A percentile compares a stretch with the other conserved stretches of the same genome.
phyloP scores from a whole-genome alignment of 371 early-diverging fungal genomes.

The Rhizomucor pusillus region DNA sequence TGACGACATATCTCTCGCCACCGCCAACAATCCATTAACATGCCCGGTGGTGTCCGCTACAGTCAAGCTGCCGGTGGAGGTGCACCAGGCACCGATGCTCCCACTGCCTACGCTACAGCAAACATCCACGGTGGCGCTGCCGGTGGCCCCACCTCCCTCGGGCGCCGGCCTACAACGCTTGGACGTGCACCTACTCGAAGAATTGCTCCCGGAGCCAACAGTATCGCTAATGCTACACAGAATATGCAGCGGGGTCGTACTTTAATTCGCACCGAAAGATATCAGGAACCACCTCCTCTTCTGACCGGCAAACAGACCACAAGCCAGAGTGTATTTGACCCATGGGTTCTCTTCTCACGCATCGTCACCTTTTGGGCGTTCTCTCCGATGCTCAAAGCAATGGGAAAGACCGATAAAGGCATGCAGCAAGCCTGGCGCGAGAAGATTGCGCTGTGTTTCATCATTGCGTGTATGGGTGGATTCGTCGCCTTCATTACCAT shows the following conservation, averaged over 20 bases:
- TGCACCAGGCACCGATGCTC: slow-evolving; percentile 1
- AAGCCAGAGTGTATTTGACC: slow-evolving; percentile 46
- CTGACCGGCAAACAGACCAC: slow-evolving; percentile 61
- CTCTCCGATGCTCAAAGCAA: slow-evolving; percentile 53
- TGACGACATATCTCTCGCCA: too few relatives aligned
- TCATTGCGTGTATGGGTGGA: slow-evolving; percentile 63
- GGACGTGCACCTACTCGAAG: slow-evolving; percentile 53
- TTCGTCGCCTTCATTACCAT: slow-evolving; percentile 64
- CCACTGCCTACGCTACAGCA: too few relatives aligned
- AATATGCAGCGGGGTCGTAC: slow-evolving; percentile 73
- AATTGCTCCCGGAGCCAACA: slow-evolving; percentile 45
- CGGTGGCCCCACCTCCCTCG: slow-evolving; percentile 12
- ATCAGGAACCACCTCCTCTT: slow-evolving; percentile 68
- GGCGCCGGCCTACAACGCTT: slow-evolving; percentile 38
- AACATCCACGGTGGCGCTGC: too few relatives aligned
- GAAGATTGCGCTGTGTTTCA: slow-evolving; percentile 76
- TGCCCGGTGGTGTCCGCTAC: slow-evolving; percentile 12
- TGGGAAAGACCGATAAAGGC: slow-evolving; percentile 55
- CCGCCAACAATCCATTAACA: neutral
- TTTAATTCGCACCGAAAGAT: slow-evolving; percentile 72
- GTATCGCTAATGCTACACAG: slow-evolving; percentile 49
- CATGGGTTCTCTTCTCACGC: slow-evolving; percentile 76
- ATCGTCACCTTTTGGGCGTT: slow-evolving; percentile 80
- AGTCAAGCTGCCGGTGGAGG: slow-evolving; percentile 13
- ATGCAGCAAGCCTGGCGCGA: slow-evolving; percentile 94